Percentiles rank a stretch among this genome's conserved stretches.
These are phyloP conservation scores for Patellifolia procumbens DNA, from an alignment of 179 eudicot species.

Conservation along the genomic window DNA sequence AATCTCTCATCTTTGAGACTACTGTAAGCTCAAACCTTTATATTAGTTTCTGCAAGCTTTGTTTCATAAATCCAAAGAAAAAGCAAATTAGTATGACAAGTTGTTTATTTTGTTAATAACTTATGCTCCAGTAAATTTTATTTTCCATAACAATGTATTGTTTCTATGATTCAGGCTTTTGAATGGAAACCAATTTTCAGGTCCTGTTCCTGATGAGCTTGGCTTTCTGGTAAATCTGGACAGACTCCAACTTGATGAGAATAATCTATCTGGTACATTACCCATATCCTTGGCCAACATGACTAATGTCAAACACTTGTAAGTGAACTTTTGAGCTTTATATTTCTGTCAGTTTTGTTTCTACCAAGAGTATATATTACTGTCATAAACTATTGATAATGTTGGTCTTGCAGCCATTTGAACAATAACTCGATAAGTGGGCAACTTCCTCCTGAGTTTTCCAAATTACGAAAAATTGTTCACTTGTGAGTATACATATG, in stretches of 20 bases:
- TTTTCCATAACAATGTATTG: slow-evolving; percentile 13
- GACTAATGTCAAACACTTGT: slow-evolving; percentile 40
- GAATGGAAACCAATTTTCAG: slow-evolving; percentile 89
- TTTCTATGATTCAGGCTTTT: slow-evolving; percentile 60
- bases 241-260: slow-evolving; percentile 93
- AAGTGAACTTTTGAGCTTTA: slow-evolving; percentile 32
- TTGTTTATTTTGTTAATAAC: background rate
- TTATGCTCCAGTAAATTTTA: background rate
- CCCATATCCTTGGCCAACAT: slow-evolving; percentile 69
- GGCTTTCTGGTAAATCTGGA: slow-evolving; percentile 73
- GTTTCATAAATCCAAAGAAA: background rate
- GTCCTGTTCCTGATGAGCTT: slow-evolving; percentile 83
- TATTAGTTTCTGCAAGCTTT: background rate
- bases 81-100: no score
- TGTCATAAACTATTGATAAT: slow-evolving; percentile 8
- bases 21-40: slow-evolving; percentile 55
- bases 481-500: slow-evolving; percentile 65
- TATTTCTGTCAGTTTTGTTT: background rate
- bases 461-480: slow-evolving; percentile 46
- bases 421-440: slow-evolving; percentile 88
- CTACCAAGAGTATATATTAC: background rate
- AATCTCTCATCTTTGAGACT: slow-evolving; percentile 57
- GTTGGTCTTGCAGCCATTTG: slow-evolving; percentile 60
- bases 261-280: slow-evolving; percentile 74
- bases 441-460: slow-evolving; percentile 65